Base-by-base conservation (phyloP, 2,329 filamentous ascomycete species). In the Aspergillus brunneoviolaceus region DNA sequence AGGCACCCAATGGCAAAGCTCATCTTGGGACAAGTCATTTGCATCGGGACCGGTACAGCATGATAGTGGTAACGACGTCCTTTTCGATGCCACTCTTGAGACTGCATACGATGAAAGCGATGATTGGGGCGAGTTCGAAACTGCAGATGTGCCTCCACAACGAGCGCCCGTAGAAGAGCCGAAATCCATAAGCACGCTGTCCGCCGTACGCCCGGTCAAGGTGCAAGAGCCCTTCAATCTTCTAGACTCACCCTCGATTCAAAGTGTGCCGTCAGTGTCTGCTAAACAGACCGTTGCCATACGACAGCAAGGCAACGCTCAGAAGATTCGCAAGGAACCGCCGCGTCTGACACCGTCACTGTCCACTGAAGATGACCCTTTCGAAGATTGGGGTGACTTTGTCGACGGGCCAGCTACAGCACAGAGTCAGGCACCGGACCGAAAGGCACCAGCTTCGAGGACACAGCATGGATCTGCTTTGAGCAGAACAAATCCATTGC, bases 71-170 rank as follows among this genome's bases (percentile, higher is more conserved):
- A 72, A 63, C 2, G 83, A 86, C 64, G 82, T 91, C 3, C 76
- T 91, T 2, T 91, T 91, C 70, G 88, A 91, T 72, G 87, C 84
- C 39, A 63, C 72, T 33, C 62, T 70, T 7, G 75, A 77, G 50
- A 55, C 53, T 42, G 59, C 60, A 12, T 65, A 66, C 48, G 68
- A 72, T 33, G 66, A 65, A 10, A 74, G 77, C 35, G 78, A 80
- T 51, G 76, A 77, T 10, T 81, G 78, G 78, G 79, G 78, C n/a
- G 77, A 79, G 49, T 80, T 80, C 57, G 77, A 79, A 60, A 65
- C 69, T 12, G 74, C 76, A 45, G 70, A 71, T 29, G 47, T 64
- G 42, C 57, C 61, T n/a, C 31, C 62, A n/a, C 48, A 35, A 14
- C 42, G 49, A 0, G 35, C 25, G 4, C n/a, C 50, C 23, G 10